Evolutionary conservation across 2,329 filamentous ascomycete genomes (phyloP), one percentile per base, ranked within the genome.

Genomic region (Phaeoacremonium minimum): DNA sequence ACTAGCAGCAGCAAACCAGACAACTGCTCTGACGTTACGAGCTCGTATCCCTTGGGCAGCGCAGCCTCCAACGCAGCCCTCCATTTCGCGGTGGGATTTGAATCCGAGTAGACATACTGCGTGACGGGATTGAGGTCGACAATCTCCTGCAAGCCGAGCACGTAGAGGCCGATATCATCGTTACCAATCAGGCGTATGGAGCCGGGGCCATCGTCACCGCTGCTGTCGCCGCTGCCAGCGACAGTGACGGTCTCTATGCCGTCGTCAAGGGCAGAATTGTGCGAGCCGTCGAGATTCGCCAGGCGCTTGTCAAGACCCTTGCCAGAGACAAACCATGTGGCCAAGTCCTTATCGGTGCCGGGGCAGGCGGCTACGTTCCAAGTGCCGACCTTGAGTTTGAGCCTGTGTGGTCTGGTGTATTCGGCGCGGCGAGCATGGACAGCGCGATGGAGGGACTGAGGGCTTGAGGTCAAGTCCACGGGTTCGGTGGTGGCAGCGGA

Each of bases 351-450:
- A 58, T 95, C 89, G 1, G 88, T 89, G 16, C 86, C 88, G 11
- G 86, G 80, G 46, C 85, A 82, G 2, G 84, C 82, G 4, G 89
- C 93, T 13, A 95, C 87, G 61, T 98, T 98, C 93, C 93, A 98
- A 0, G 87, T 85, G 29, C 91, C 93, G 35, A 98, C 75, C 63
- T 96, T 96, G 60, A 98, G 77, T 46, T 82, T 83, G 48, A 95
- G 78, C 34, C 75, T 75, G 56, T 82, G 82, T 30, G 81, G 77
- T 26, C 81, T 77, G 17, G 85, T 83, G 57, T 90, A 98, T 58
- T 97, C 90, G 33, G 76, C 66, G 51, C 82, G 77, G 36, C 93
- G 77, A 28, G 85, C 80, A 53, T 83, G 77, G 28, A 97, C 68
- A 18, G 77, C 77, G 43, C 67, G 69, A 31, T 77, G 76, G n/a